Conservation (phyloP, 352 stramenopile genomes). For the Blastocystis sp. region DNA sequence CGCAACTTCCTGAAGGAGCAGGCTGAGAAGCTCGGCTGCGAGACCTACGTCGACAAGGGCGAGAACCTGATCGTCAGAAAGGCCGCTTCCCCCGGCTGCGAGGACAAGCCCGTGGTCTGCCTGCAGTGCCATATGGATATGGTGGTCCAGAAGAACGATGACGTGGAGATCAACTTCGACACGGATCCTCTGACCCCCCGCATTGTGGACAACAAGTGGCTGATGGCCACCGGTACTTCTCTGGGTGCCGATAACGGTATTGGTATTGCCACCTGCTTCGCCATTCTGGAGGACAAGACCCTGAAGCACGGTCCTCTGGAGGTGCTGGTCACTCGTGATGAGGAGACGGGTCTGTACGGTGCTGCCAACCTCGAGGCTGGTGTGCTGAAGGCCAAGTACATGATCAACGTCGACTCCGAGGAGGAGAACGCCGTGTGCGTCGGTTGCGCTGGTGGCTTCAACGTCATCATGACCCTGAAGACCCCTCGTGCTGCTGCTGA, state of each 20-base stretch:
- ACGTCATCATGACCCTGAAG: constrained; percentile 69
- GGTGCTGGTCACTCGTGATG: constrained; percentile 74
- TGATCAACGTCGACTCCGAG: constrained; percentile 75
- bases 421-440: constrained; percentile 74
- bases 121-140: constrained; percentile 74
- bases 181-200: constrained; percentile 72
- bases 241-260: constrained; percentile 75
- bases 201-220: constrained; percentile 71
- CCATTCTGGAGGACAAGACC: constrained; percentile 73
- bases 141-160: constrained; percentile 74
- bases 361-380: constrained; percentile 73
- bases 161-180: constrained; percentile 72
- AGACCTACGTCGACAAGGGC: constrained; percentile 64
- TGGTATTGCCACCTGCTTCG: constrained; percentile 72
- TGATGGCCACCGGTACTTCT: constrained; percentile 73
- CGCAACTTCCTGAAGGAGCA: constrained; percentile 49
- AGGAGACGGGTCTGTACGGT: constrained; percentile 74
- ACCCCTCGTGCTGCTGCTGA: constrained; percentile 30
- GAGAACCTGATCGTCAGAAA: constrained; percentile 68
- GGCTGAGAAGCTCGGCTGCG: constrained; percentile 66
- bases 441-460: constrained; percentile 74
- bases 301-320: constrained; percentile 73
- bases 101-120: constrained; percentile 66
- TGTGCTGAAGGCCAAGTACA: constrained; percentile 71
- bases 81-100: constrained; percentile 52